phyloP scores from a whole-genome alignment of 768 basidiomycete genomes.

The Suillus variegatus region DNA sequence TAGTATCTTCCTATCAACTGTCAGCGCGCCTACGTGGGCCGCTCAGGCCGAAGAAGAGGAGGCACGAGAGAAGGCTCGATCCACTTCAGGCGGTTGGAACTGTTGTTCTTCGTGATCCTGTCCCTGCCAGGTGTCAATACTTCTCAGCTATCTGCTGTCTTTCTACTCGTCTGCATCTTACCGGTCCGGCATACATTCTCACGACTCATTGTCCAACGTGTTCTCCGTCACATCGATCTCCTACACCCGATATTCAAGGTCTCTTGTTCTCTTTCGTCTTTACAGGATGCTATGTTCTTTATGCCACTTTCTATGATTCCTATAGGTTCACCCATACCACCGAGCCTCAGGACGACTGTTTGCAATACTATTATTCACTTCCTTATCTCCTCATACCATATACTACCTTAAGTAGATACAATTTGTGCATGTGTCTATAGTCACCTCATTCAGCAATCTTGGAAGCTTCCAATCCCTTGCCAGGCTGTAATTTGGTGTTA shows the following conservation, averaged over 20 bases:
- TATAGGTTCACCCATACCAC: slow-evolving; percentile 25
- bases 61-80: slow-evolving; percentile 54
- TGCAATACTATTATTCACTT: slow-evolving; percentile 32
- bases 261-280: slow-evolving; percentile 15
- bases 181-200: slow-evolving; percentile 14
- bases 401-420: slow-evolving; percentile 39
- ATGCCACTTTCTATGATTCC: slow-evolving; percentile 27
- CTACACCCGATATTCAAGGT: slow-evolving; percentile 3
- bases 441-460: slow-evolving; percentile 16
- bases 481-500: neutral
- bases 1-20: slow-evolving; percentile 73
- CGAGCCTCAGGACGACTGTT: slow-evolving; percentile 15
- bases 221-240: slow-evolving; percentile 9
- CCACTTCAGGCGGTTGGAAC: slow-evolving; percentile 57
- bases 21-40: slow-evolving; percentile 70
- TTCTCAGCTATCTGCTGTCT: slow-evolving; percentile 13
- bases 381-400: slow-evolving; percentile 43
- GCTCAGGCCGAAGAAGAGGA: slow-evolving; percentile 83
- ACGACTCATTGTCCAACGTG: slow-evolving; percentile 16
- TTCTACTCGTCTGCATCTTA: slow-evolving; percentile 19
- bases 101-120: slow-evolving; percentile 58
- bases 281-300: slow-evolving; percentile 28
- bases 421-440: slow-evolving; percentile 37
- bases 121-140: slow-evolving; percentile 4
- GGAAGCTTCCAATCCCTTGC: slow-evolving; percentile 12